These are phyloP conservation scores for Wickerhamiella musiphila DNA, from an alignment of 805 yeast species.

Conservation along the genomic window DNA sequence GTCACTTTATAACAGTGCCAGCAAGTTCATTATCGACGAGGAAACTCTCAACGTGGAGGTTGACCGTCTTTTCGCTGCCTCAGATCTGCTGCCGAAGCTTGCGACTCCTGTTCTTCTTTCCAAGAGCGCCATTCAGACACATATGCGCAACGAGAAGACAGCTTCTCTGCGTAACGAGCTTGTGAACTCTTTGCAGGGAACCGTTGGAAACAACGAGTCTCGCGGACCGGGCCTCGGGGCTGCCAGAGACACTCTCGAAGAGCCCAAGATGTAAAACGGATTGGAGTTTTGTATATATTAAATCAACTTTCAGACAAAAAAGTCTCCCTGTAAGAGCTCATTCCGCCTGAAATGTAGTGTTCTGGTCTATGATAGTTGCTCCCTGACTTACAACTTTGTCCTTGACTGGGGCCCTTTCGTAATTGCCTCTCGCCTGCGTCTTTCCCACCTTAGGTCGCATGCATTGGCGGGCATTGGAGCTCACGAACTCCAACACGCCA, in stretches of 20 bases:
- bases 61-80: conserved; percentile 33
- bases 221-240: conserved; percentile 18
- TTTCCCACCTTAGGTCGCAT: conserved; percentile 2
- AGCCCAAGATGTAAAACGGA: conserved; percentile 1
- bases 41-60: conserved; percentile 41
- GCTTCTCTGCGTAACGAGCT: neutral
- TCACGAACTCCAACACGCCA: conserved; percentile 22
- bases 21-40: conserved; percentile 56
- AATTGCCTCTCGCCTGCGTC: neutral
- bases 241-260: conserved; percentile 15
- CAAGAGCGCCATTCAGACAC: neutral
- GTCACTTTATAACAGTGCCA: conserved; percentile 54
- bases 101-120: neutral
- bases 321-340: too few species aligned
- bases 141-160: neutral
- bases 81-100: neutral
- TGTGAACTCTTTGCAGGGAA: conserved; percentile 1
- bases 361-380: too few species aligned
- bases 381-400: too few species aligned
- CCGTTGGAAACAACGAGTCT: conserved; percentile 12
- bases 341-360: too few species aligned
- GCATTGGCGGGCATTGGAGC: conserved; percentile 18
- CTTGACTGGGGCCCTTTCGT: too few species aligned
- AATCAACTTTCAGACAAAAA: neutral
- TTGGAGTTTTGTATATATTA: conserved; percentile 1